Evolutionary conservation across 2,329 filamentous ascomycete genomes (phyloP).

Genomic region (Trichophyton mentagrophytes): DNA sequence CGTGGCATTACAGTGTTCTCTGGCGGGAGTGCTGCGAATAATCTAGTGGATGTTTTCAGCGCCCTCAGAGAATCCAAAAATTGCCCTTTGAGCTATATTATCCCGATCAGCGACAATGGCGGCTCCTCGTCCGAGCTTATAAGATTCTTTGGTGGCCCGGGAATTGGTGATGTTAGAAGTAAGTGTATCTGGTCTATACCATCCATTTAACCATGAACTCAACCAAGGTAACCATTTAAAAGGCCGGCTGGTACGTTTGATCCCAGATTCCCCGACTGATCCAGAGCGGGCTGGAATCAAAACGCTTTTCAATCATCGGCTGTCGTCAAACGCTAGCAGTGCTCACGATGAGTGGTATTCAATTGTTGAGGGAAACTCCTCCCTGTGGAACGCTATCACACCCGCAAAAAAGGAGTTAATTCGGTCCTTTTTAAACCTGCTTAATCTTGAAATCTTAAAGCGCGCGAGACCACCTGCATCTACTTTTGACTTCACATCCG

Average conservation of each 20-base stretch:
- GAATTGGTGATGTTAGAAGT: conserved; percentile 67
- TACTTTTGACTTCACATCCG: conserved; percentile 64
- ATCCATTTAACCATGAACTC: not conserved
- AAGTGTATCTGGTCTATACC: conserved; percentile 20
- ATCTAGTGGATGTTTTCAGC: conserved; percentile 78
- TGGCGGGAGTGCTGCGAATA: conserved; percentile 88
- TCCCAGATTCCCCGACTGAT: conserved; percentile 51
- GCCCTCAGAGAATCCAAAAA: conserved; percentile 50
- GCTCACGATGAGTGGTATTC: conserved; percentile 75
- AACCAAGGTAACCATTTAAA: not conserved
- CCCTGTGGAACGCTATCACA: conserved; percentile 58
- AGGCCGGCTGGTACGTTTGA: conserved; percentile 82
- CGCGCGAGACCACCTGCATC: conserved; percentile 55
- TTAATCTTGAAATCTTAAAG: conserved; percentile 69
- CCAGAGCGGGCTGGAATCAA: conserved; percentile 63
- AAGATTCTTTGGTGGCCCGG: conserved; percentile 84
- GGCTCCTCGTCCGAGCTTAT: conserved; percentile 90
- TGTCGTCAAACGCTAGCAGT: conserved; percentile 47
- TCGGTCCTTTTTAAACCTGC: conserved; percentile 60
- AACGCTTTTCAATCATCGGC: conserved; percentile 72
- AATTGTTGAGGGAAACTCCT: conserved; percentile 71
- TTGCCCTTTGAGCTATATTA: conserved; percentile 67
- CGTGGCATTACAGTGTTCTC: conserved; percentile 72
- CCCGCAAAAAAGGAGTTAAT: conserved; percentile 65
- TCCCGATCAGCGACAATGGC: conserved; percentile 92